Evolutionary conservation across 768 basidiomycete genomes (phyloP).

Genomic region (Hypsizygus marmoreus): DNA sequence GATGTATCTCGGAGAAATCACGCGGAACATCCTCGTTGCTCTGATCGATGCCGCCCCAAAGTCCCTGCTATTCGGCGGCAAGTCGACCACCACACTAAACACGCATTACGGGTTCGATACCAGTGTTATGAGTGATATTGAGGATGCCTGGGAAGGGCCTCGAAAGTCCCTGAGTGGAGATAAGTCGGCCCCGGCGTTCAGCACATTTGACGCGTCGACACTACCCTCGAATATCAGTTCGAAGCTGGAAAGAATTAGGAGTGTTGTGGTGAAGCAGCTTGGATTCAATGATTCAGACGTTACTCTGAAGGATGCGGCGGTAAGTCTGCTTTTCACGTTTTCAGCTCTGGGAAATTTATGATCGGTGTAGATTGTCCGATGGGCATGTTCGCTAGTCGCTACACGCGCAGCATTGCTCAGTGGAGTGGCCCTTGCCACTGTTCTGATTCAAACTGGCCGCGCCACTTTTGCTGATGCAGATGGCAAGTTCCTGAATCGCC

Average conservation of each 20-base stretch:
- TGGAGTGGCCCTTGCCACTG: conserved; percentile 84
- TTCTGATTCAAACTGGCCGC: conserved; percentile 79
- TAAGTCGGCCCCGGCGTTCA: conserved; percentile 38
- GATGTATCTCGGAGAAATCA: conserved; percentile 97
- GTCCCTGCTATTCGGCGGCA: conserved; percentile 79
- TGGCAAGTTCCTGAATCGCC: conserved; percentile 28
- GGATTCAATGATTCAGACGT: conserved; percentile 59
- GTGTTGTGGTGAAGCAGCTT: conserved; percentile 63
- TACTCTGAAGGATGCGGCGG: conserved; percentile 58
- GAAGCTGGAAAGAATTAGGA: conserved; percentile 56
- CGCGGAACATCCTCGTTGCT: conserved; percentile 81
- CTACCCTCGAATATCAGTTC: conserved; percentile 30
- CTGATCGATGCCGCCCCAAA: conserved; percentile 76
- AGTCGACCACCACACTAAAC: conserved; percentile 72
- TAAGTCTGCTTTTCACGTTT: conserved; percentile 24
- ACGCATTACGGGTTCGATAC: conserved; percentile 94
- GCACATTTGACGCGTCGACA: conserved; percentile 33
- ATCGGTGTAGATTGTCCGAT: conserved; percentile 67
- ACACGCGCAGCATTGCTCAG: conserved; percentile 82
- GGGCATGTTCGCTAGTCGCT: conserved; percentile 78
- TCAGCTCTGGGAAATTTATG: background rate
- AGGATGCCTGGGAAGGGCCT: conserved; percentile 68
- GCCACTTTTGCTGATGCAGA: conserved; percentile 50
- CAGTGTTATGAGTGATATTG: conserved; percentile 84
- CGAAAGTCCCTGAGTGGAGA: conserved; percentile 26